Evolutionary conservation across 1,284 basidiomycete genomes (phyloP).

Genomic region (Ustilago curta): DNA sequence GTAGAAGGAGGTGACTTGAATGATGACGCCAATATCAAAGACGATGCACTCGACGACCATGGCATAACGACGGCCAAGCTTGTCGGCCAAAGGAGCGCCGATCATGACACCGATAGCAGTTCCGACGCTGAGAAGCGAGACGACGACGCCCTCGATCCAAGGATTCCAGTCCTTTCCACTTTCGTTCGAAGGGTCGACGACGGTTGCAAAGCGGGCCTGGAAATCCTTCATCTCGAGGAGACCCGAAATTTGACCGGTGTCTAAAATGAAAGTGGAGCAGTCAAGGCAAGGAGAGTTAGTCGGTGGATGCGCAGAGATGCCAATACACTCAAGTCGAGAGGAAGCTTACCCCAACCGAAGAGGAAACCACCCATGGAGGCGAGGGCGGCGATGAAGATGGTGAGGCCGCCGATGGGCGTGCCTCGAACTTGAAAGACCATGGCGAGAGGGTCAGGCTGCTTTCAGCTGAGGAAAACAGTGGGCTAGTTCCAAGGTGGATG

Average conservation of each 20-base stretch:
- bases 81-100: constrained; percentile 73
- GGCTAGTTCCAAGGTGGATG: too few relatives aligned
- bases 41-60: constrained; percentile 78
- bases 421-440: constrained; percentile 56
- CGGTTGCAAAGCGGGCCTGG: constrained; percentile 74
- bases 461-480: neutral
- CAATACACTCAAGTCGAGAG: neutral
- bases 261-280: constrained; percentile 54
- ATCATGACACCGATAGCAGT: constrained; percentile 67
- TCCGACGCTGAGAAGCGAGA: constrained; percentile 74
- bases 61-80: constrained; percentile 77
- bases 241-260: constrained; percentile 82
- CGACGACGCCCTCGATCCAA: constrained; percentile 74
- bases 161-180: constrained; percentile 53
- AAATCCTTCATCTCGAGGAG: constrained; percentile 82
- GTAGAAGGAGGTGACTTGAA: constrained; percentile 70
- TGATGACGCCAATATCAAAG: constrained; percentile 79
- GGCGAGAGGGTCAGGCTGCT: neutral
- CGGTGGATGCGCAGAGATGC: too few relatives aligned
- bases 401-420: constrained; percentile 70
- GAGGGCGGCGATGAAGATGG: constrained; percentile 77
- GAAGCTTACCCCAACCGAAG: constrained; percentile 72
- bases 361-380: constrained; percentile 84
- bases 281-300: too few relatives aligned
- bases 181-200: constrained; percentile 15